Percentiles rank a stretch among this genome's conserved stretches.
Evolutionary conservation across 345 rosid species (phyloP).

Genomic region (Eucalyptus erythrocorys): DNA sequence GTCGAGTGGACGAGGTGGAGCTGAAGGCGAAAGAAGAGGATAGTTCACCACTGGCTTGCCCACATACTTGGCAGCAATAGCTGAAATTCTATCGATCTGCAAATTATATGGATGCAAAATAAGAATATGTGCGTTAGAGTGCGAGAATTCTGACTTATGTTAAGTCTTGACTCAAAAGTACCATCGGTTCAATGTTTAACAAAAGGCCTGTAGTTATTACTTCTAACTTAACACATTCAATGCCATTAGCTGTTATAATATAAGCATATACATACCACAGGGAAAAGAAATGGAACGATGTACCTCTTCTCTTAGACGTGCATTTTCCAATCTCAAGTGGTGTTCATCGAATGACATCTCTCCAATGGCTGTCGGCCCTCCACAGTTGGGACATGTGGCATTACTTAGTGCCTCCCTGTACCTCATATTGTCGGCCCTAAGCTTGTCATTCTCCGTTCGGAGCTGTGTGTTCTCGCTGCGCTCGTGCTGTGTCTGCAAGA

Average conservation of each 20-base stretch:
- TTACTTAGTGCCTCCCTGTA: constrained; percentile 84
- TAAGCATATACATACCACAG: neutral
- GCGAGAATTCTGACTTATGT: neutral
- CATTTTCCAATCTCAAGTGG: constrained; percentile 83
- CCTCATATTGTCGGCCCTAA: constrained; percentile 77
- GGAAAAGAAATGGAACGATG: neutral
- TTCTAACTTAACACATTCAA: neutral
- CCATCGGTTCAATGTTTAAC: neutral
- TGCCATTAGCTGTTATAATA: neutral
- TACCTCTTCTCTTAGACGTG: constrained; percentile 89
- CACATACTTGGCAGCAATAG: constrained; percentile 90
- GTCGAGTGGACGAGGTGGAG: constrained; percentile 57
- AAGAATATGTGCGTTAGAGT: neutral
- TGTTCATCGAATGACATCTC: constrained; percentile 97
- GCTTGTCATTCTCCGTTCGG: constrained; percentile 77
- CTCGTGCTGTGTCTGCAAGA: constrained; percentile 74
- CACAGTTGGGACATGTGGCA: constrained; percentile 92
- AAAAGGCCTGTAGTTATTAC: neutral
- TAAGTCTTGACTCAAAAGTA: neutral
- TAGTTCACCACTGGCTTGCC: constrained; percentile 84
- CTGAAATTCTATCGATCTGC: constrained; percentile 82
- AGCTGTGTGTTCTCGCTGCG: constrained; percentile 78
- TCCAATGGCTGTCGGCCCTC: constrained; percentile 89
- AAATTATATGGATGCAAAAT: neutral
- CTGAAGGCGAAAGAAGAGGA: constrained; percentile 54